phyloP scores from a whole-genome alignment of 768 basidiomycete species.

The Pleurotus eryngii region DNA sequence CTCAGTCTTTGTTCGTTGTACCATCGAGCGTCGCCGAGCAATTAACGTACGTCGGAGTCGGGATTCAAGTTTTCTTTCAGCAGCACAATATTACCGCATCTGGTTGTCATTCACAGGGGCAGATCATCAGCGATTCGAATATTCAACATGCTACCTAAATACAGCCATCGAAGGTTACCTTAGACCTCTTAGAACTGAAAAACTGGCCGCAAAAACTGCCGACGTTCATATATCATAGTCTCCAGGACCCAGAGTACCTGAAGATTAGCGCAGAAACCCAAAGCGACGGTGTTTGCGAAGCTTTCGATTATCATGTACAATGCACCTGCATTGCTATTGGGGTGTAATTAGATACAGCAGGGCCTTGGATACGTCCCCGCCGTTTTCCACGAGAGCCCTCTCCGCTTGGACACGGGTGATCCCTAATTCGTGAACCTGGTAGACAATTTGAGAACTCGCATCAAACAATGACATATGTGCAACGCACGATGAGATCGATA shows the following conservation, averaged over 20 bases:
- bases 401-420: slow-evolving; percentile 57
- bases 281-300: too few species aligned
- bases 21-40: not conserved
- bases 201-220: too few species aligned
- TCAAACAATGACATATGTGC: not conserved
- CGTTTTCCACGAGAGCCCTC: slow-evolving; percentile 49
- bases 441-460: not conserved
- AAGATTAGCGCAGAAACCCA: too few species aligned
- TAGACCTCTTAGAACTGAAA: too few species aligned
- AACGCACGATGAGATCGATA: slow-evolving; percentile 59
- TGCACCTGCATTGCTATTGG: not conserved
- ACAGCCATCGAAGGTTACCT: too few species aligned
- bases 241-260: too few species aligned
- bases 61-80: not conserved
- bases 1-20: slow-evolving; percentile 3
- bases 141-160: too few species aligned
- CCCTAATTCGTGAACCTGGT: slow-evolving; percentile 63
- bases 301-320: too few species aligned
- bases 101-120: too few species aligned
- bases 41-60: not conserved
- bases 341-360: slow-evolving; percentile 37
- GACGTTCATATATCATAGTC: too few species aligned
- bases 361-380: slow-evolving; percentile 50
- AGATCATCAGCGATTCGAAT: too few species aligned
- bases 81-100: too few species aligned